These are phyloP conservation scores for Candida orba DNA, from an alignment of 805 yeast genomes.

Conservation along the genomic window DNA sequence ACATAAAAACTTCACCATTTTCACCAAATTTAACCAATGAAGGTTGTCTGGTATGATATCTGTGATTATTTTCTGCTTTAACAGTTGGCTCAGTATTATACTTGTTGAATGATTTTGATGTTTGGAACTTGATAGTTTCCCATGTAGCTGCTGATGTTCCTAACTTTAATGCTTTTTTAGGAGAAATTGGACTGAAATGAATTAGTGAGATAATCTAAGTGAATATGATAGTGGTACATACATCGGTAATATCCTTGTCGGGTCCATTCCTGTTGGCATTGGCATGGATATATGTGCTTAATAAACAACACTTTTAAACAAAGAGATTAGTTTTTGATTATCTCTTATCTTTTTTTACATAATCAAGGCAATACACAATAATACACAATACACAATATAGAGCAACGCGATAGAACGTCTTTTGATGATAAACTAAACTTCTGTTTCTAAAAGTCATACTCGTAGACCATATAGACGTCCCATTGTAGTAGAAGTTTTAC, in stretches of 20 bases:
- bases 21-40: constrained; percentile 26
- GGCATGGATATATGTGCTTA: constrained; percentile 9
- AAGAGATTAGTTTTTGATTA: background rate
- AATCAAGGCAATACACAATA: no score
- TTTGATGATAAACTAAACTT: no score
- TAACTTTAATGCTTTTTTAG: constrained; percentile 14
- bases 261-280: constrained; percentile 27
- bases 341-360: background rate
- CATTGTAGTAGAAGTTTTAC: no score
- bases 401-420: no score
- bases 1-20: constrained; percentile 31
- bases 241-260: constrained; percentile 22
- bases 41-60: background rate
- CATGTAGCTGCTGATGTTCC: constrained; percentile 24
- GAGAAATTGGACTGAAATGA: constrained; percentile 14
- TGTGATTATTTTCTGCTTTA: constrained; percentile 8
- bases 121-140: constrained; percentile 21
- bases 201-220: no score
- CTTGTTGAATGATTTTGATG: background rate
- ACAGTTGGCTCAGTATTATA: background rate
- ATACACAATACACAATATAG: no score
- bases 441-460: no score
- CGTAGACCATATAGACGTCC: no score
- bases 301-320: background rate
- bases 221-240: constrained; percentile 8